Evolutionary conservation across 345 rosid species (phyloP).

Genomic region (Geranium brycei): DNA sequence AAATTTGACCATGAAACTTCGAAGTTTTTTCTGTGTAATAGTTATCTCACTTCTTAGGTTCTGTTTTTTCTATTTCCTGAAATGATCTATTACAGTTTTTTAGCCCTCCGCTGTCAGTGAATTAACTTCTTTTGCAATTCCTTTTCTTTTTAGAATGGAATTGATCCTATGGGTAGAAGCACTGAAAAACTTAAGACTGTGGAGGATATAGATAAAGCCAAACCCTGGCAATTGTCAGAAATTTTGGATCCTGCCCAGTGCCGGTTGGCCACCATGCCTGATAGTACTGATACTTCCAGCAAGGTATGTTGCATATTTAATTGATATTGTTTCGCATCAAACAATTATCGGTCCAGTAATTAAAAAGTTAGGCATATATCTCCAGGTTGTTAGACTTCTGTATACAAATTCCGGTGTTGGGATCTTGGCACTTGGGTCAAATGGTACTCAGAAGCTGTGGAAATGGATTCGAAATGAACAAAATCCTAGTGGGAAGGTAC

Average conservation of each 20-base stretch:
- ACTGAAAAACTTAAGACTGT: conserved; percentile 54
- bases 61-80: neutral
- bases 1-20: neutral
- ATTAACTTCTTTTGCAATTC: neutral
- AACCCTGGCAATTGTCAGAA: conserved; percentile 69
- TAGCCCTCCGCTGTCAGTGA: neutral
- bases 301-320: conserved; percentile 36
- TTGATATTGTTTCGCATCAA: neutral
- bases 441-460: conserved; percentile 65
- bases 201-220: conserved; percentile 57
- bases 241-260: conserved; percentile 58
- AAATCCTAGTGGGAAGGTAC: conserved; percentile 74
- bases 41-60: neutral
- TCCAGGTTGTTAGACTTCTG: conserved; percentile 65
- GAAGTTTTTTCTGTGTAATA: neutral
- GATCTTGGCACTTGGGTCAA: conserved; percentile 68
- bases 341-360: neutral
- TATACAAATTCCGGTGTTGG: conserved; percentile 80
- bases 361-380: neutral
- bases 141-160: conserved; percentile 45
- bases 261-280: conserved; percentile 52
- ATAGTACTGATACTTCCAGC: conserved; percentile 48
- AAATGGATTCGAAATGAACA: conserved; percentile 63
- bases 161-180: conserved; percentile 56
- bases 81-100: neutral